Percentiles rank a stretch among this genome's conserved stretches.
phyloP scores from a whole-genome alignment of 345 rosid genomes.

The Dipteronia sinensis region DNA sequence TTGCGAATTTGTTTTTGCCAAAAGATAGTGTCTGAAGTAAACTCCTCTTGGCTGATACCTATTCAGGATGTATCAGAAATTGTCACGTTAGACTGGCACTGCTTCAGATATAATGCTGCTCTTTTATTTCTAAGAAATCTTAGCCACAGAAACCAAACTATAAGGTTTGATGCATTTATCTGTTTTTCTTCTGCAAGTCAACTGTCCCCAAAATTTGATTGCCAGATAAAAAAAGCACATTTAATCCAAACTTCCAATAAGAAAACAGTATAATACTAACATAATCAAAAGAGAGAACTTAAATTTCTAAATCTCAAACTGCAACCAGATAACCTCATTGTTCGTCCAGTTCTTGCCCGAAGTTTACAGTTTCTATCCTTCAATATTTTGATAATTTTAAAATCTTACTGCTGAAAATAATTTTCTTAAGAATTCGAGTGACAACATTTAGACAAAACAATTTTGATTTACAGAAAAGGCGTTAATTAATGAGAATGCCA shows the following conservation, averaged over 20 bases:
- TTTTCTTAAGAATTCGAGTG: neutral
- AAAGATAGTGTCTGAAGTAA: constrained; percentile 51
- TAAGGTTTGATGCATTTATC: neutral
- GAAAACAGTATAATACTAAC: neutral
- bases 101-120: neutral
- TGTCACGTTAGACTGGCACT: constrained; percentile 4
- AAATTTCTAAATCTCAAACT: neutral
- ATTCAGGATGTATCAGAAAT: constrained; percentile 19
- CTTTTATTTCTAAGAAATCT: neutral
- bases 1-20: constrained; percentile 74
- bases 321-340: neutral
- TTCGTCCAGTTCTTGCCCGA: neutral
- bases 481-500: too few relatives aligned
- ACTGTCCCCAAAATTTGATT: neutral
- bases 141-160: neutral
- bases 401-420: neutral
- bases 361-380: neutral
- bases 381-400: neutral
- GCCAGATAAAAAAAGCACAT: neutral
- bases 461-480: neutral
- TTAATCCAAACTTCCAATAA: neutral
- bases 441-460: neutral
- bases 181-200: neutral
- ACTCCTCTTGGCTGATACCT: constrained; percentile 72
- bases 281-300: neutral